Conservation (phyloP, 305 asterid genomes). For the Fraxinus greggii region DNA sequence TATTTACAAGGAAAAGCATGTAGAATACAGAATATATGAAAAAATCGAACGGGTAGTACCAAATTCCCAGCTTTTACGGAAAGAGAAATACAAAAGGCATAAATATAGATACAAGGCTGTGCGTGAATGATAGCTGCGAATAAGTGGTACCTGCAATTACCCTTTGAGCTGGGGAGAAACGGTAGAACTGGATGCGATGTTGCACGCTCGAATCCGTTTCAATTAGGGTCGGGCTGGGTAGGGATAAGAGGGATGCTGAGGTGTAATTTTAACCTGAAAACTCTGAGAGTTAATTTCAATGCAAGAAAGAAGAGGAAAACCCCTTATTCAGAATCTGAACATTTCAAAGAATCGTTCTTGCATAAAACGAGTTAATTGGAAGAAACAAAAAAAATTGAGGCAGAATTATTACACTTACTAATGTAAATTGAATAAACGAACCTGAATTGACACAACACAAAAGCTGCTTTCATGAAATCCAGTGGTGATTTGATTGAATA, state of each 20-base stretch:
- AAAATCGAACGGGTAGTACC: background rate
- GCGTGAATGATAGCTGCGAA: too few species aligned
- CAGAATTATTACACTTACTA: background rate
- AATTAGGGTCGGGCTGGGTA: background rate
- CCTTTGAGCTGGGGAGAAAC: background rate
- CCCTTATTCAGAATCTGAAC: background rate
- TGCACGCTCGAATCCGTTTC: background rate
- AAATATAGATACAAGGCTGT: too few species aligned
- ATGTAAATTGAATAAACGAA: background rate
- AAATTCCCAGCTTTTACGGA: background rate
- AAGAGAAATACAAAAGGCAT: too few species aligned
- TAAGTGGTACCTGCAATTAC: too few species aligned
- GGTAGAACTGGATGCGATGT: background rate
- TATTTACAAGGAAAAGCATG: background rate
- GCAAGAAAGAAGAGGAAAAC: background rate
- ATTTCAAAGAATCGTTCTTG: background rate
- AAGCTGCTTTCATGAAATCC: background rate
- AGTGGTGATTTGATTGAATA: background rate
- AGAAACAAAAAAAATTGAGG: background rate
- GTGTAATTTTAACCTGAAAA: background rate
- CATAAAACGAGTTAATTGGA: background rate
- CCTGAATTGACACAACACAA: background rate
- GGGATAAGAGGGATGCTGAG: background rate
- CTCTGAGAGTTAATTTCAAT: background rate
- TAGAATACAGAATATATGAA: background rate